Conservation (phyloP, 306 rosid species). For the Inga laurina region DNA sequence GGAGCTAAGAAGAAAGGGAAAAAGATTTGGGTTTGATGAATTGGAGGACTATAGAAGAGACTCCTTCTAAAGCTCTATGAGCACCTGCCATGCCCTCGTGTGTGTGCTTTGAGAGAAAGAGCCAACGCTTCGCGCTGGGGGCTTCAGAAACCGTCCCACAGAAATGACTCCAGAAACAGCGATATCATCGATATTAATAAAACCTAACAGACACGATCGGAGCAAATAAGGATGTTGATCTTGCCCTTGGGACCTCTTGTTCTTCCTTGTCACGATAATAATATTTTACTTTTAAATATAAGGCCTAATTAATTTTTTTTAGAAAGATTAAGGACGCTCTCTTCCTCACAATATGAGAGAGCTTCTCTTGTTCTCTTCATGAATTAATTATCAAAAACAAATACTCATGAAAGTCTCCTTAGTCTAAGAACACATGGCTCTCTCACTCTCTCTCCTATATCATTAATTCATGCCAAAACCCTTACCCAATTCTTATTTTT, state of each 20-base stretch:
- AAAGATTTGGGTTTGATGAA: constrained; percentile 38
- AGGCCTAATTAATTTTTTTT: not conserved
- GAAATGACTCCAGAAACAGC: constrained; percentile 41
- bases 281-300: no score
- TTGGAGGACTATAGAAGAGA: constrained; percentile 45
- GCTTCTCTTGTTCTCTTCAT: not conserved
- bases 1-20: constrained; percentile 43
- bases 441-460: no score
- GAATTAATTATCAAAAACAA: no score
- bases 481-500: not conserved
- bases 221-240: constrained; percentile 45
- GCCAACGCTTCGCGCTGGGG: constrained; percentile 15
- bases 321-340: not conserved
- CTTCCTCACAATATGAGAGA: not conserved
- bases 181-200: constrained; percentile 4
- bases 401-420: no score
- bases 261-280: not conserved
- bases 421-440: not conserved
- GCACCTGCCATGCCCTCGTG: constrained; percentile 32
- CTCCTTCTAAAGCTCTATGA: constrained; percentile 19
- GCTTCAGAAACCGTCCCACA: constrained; percentile 37
- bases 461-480: not conserved
- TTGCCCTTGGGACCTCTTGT: not conserved
- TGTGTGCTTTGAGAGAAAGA: constrained; percentile 22
- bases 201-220: constrained; percentile 29